Evolutionary conservation across 495 filamentous ascomycete genomes (phyloP), one percentile per base, ranked within the genome.

Genomic region (Talaromyces borbonicus): DNA sequence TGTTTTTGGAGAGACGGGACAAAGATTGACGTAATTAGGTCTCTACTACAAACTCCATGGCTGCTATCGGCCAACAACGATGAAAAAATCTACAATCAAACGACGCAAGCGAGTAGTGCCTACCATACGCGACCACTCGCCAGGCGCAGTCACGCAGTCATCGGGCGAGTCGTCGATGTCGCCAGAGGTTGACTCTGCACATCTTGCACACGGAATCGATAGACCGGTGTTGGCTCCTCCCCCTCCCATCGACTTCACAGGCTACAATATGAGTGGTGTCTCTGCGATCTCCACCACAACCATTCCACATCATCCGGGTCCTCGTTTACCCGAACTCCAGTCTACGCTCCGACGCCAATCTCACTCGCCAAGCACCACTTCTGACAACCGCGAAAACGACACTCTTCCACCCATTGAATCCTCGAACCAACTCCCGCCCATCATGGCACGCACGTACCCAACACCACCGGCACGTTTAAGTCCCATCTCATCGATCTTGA

Each of bases 41-140:
- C 68, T 97, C n/a, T 97, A 97, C 58, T 87, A 94, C 63, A 98
- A 97, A 61, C 79, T 98, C 1, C 92, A 98, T 57, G 89, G 90
- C 44, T 80, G 85, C 40, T 90, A 95, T 65, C 78, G 92, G 24
- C 92, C 92, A 5, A 84, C 88, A 9, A 84, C 84, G 0, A 97
- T 98, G 93, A 98, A 98, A 64, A 97, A 95, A 65, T 83, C 84
- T 0, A 80, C 92, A 43, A 98, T 98, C 61, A 97, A 97, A 65
- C 79, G 92, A 32, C 81, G 92, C 48, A 98, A 97, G 68, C 83
- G 92, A 15, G 89, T 98, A 12, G 87, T 98, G 32, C 90, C 92
- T 15, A 88, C 85, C 14, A 63, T 75, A 35, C 75, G 82, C 50
- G 81, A 78, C 47, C 60, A 69, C 30, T 68, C 67, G 32, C 62